These are phyloP conservation scores for Sclerotinia nivalis DNA, from an alignment of 2,329 filamentous ascomycete genomes.

Conservation along the genomic window DNA sequence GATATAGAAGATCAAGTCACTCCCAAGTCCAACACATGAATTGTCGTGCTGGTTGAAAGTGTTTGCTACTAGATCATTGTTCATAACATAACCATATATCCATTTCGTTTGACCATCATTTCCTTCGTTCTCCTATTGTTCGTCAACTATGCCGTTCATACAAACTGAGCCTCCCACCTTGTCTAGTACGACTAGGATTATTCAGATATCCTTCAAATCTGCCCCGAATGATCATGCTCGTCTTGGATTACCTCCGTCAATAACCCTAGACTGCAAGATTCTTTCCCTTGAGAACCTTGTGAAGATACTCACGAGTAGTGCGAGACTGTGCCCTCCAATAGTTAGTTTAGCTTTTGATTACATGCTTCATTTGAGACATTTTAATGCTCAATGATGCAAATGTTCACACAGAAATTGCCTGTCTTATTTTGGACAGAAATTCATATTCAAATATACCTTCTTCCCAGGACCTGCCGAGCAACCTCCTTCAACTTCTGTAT, in stretches of 20 bases:
- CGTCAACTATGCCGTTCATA: rapidly evolving
- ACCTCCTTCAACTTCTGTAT: neutral
- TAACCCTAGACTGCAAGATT: neutral
- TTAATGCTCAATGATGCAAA: too few relatives aligned
- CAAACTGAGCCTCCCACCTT: neutral
- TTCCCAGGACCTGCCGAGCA: neutral
- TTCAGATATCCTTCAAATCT: too few relatives aligned
- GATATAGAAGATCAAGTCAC: neutral
- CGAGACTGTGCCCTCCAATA: neutral
- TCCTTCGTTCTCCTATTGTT: neutral
- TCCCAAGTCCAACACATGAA: neutral
- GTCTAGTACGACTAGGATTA: neutral
- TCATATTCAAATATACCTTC: neutral
- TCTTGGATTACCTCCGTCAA: too few relatives aligned
- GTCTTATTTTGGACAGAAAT: neutral
- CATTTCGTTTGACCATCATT: neutral
- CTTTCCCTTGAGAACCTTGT: neutral
- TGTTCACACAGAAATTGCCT: too few relatives aligned
- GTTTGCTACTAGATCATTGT: neutral
- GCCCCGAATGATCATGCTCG: neutral
- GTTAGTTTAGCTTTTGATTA: neutral
- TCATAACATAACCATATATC: neutral
- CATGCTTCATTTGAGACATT: too few relatives aligned
- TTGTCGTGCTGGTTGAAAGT: neutral
- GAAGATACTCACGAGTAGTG: neutral